Evolutionary conservation across 805 yeast species (phyloP), one percentile per base, ranked within the genome.

Genomic region (Brettanomyces custersianus): DNA sequence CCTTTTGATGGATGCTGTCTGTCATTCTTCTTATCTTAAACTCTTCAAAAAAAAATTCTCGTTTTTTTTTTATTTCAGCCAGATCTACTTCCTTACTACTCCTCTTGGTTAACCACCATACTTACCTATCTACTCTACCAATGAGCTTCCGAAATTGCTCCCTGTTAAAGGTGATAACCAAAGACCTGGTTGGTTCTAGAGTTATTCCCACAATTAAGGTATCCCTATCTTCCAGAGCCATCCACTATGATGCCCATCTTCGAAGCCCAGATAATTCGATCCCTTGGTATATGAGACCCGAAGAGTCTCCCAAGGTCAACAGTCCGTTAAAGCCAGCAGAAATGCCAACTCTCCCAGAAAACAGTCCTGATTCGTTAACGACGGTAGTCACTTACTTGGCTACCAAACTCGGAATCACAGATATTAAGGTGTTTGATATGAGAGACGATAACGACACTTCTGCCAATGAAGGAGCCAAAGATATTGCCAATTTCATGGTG

Each of bases 341-440:
- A 31, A 49, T 77, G 29, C 90, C 95, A 0, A 63, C 51, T 3
- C 44, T 81, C 4, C 95, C 96, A 0, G 43, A 40, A 1, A 47
- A 66, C 31, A 57, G 84, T 0, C 95, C 95, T 0, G 49, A 45
- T 0, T 52, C 72, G 1, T 47, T 87, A 7, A 50, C 53, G 23
- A 55, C 57, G 3, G 53, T 80, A 8, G 49, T 77, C 9, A 48
- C 62, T 5, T 63, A 68, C 36, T 51, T 82, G 38, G 70, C 73
- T 4, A 54, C 63, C 5, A 77, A 80, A 23, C 66, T 82, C 40
- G 94, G 95, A 8, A 58, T 88, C 26, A 59, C 60, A 4, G 77
- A 85, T 38, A 49, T 88, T 22, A 54, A 61, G 26, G 52, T 87
- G 1, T 73, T 84, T 44, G 95, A 88, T 49, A 58, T 81, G 40